These are phyloP conservation scores for Cocos nucifera DNA, from an alignment of 176 grass and related monocot species.

Conservation along the genomic window DNA sequence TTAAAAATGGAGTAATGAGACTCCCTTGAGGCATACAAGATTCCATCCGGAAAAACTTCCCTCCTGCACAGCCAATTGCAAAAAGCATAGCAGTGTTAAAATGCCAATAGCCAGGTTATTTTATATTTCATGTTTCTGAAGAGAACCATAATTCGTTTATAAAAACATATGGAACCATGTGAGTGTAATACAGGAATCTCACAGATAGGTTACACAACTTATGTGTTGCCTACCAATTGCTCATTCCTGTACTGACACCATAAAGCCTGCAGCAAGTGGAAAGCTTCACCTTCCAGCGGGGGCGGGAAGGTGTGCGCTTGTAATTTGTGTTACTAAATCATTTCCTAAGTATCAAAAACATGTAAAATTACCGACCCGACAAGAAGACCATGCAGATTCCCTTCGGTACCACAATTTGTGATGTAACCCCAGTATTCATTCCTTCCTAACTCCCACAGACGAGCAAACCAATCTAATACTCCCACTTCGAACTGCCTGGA, in stretches of 20 bases:
- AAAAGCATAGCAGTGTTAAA: constrained; percentile 1
- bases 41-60: constrained; percentile 66
- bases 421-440: constrained; percentile 88
- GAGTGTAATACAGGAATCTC: too few species aligned
- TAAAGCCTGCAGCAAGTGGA: too few species aligned
- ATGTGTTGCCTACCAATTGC: too few species aligned
- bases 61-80: constrained; percentile 41
- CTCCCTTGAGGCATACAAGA: constrained; percentile 62
- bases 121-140: too few species aligned
- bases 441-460: constrained; percentile 68
- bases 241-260: too few species aligned
- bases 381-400: constrained; percentile 85
- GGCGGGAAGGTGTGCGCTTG: too few species aligned
- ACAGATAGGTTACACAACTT: too few species aligned
- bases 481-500: constrained; percentile 88
- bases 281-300: too few species aligned
- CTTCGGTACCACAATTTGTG: constrained; percentile 89
- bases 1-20: constrained; percentile 93
- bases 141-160: too few species aligned
- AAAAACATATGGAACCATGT: too few species aligned
- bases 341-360: too few species aligned
- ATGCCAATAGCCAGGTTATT: neutral
- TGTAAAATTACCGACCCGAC: constrained; percentile 49
- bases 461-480: constrained; percentile 81
- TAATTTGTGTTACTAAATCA: too few species aligned